These are phyloP conservation scores for Paraphoma sp. DNA, from an alignment of 2,329 filamentous ascomycete genomes.

Conservation along the genomic window DNA sequence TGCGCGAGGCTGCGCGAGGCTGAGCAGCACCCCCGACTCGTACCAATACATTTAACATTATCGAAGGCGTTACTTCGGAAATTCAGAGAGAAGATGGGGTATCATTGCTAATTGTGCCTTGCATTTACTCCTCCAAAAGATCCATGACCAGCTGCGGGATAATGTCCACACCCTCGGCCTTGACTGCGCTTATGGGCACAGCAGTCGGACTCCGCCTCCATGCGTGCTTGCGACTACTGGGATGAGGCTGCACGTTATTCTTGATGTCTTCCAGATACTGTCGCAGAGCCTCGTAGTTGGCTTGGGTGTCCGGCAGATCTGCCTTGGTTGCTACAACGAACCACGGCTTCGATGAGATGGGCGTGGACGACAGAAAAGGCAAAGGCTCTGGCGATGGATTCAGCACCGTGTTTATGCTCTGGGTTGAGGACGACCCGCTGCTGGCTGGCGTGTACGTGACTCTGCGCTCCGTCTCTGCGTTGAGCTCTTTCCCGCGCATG, in stretches of 20 bases:
- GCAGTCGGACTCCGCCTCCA: conserved; percentile 65
- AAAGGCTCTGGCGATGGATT: conserved; percentile 43
- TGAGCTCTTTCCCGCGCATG: conserved; percentile 74
- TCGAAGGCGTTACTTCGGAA: background rate
- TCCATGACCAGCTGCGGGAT: conserved; percentile 77
- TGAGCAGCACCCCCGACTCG: background rate
- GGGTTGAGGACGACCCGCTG: conserved; percentile 14
- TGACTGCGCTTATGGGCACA: conserved; percentile 89
- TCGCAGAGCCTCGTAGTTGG: conserved; percentile 75
- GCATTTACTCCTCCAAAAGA: conserved; percentile 56
- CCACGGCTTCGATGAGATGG: conserved; percentile 94
- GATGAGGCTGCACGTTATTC: conserved; percentile 70
- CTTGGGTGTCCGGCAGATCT: conserved; percentile 78
- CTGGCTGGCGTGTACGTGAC: conserved; percentile 56
- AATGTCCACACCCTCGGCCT: conserved; percentile 79
- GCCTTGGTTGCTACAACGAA: conserved; percentile 95
- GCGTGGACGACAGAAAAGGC: conserved; percentile 62
- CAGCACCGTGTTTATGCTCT: conserved; percentile 31
- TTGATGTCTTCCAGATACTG: conserved; percentile 73
- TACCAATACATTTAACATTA: background rate
- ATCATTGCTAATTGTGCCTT: conserved; percentile 9
- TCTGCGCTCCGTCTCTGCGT: conserved; percentile 69
- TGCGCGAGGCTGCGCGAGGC: background rate
- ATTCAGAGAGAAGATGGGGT: conserved; percentile 5
- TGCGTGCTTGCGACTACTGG: conserved; percentile 70